Base-by-base conservation (phyloP, 495 filamentous ascomycete genomes). In the Talaromyces wortmannii region DNA sequence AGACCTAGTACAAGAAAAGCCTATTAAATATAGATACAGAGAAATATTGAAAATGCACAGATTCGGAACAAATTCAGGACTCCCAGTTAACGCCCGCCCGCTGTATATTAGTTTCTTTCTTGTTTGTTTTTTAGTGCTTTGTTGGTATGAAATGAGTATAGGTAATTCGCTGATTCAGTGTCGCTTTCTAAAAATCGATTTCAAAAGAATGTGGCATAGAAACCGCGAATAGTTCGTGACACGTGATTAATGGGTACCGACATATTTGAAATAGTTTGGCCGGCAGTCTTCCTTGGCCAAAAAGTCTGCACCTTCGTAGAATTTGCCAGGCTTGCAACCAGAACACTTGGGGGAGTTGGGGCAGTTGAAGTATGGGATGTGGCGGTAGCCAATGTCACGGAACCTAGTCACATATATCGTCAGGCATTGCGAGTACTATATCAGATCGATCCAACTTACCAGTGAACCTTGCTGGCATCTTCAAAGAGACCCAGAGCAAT, bases 351-450 rank as follows among this genome's bases (percentile, higher is more conserved):
- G 90, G 16, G 88, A 92, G 71, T 94, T 96, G 53, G 95, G 95
- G 68, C 95, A 99, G 71, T 97, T 97, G 78, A 92, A 95, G 76
- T 94, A 99, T 29, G 95, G 95, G 48, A 97, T 95, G 63, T 99
- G 95, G 61, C 95, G 90, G 71, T 99, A 99, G 54, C 95, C 95
- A 59, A 99, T 97, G 68, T 99, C 95, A 42, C 92, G 90, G 85
- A 99, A 99, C 92, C 92, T 97, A 56, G 3, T 32, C 51, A 53
- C 15, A 53, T 53, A 44, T 69, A 59, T 52, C 53, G 60, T 23
- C n/a, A 30, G 13, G 29, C 6, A 23, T 44, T 16, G n/a, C 29
- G 11, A 43, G 36, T 53, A 33, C 23, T 15, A 32, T 45, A 48
- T 36, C 23, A n/a, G 7, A 7, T 6, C 23, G 3, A 16, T 54